Evolutionary conservation across 257 asterid genomes (phyloP), one percentile per base, ranked within the genome.

Genomic region (Lycium barbarum): DNA sequence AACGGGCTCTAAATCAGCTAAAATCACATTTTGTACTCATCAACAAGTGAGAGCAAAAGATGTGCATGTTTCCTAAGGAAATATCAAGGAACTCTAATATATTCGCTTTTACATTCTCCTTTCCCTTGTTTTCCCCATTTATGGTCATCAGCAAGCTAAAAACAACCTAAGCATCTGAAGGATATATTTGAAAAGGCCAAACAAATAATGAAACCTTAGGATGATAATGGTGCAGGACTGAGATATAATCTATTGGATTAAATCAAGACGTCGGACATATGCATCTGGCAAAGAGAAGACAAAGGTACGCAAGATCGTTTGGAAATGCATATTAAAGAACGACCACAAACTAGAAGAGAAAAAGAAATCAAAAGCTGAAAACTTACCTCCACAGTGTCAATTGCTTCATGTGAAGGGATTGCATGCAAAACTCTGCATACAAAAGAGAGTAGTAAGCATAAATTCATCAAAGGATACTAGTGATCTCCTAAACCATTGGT

Each of bases 381-480:
- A 47, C 82, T 84, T 80, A 92, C 99, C 97, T 96, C 99, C 84
- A 96, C 99, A 13, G 98, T 96, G 87, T 96, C 99, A 85, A 96
- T 94, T 89, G 99, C 99, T 88, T 94, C 98, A 85, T 93, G 93
- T 62, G 98, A 90, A 83, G 98, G 99, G 86, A 96, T 96, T 57
- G 99, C 96, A 87, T 95, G 98, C 89, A 96, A 88, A 79, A 96
- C 98, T 86, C 99, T 95, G 97, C 87, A 88, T 14, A 78, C 1
- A 8, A 78, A 51, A 51, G 65, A 26, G 45, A 78, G 45, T 26
- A 76, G 49, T 53, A 26, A 53, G 45, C 63, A 76, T 76, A 26
- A 53, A 59, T 9, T 26, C 65, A 59, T 1, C 10, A 18, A 76
- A 51, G 63, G 47, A 51, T 47, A 74, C 43, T 49, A 14, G 45